Conservation (phyloP, 129 eudicot genomes). For the Pulicaria dysenterica region DNA sequence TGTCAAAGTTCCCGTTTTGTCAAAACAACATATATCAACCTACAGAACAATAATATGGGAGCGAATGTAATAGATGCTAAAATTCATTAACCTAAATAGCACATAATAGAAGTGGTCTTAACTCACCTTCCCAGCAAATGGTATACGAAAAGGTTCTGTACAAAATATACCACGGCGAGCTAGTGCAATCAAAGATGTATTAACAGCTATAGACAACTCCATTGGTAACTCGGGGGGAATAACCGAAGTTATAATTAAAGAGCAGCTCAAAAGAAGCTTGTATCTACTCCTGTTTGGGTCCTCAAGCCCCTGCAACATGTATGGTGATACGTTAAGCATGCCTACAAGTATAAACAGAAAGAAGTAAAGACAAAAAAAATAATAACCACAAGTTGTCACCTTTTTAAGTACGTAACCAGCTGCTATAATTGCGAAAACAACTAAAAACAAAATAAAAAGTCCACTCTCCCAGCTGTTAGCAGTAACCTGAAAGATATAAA, state of each 20-base stretch:
- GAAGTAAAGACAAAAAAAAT: background rate
- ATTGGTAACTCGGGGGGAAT: slow-evolving; percentile 96
- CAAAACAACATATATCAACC: slow-evolving; percentile 99
- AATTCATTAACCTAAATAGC: slow-evolving; percentile 1
- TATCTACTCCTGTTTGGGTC: slow-evolving; percentile 97
- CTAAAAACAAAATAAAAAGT: slow-evolving; percentile 80
- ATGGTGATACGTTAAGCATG: background rate
- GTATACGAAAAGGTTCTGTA: slow-evolving; percentile 95
- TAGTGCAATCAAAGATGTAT: slow-evolving; percentile 85
- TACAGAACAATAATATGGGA: slow-evolving; percentile 36
- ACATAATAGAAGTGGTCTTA: slow-evolving; percentile 15
- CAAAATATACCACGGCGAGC: slow-evolving; percentile 89
- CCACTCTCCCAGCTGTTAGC: slow-evolving; percentile 99
- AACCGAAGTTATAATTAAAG: slow-evolving; percentile 92
- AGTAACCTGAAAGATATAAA: slow-evolving; percentile 63
- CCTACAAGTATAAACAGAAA: background rate
- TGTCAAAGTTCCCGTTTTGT: slow-evolving; percentile 94
- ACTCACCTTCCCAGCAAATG: slow-evolving; percentile 98
- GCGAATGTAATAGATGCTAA: background rate
- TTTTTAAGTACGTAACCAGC: slow-evolving; percentile 95
- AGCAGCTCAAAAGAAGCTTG: slow-evolving; percentile 90
- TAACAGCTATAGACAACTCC: slow-evolving; percentile 97
- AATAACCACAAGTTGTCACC: slow-evolving; percentile 44
- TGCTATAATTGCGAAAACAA: slow-evolving; percentile 85
- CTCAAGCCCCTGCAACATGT: slow-evolving; percentile 77